Base-by-base conservation (phyloP, 352 stramenopile species). In the Pythium rhizo-oryzae region DNA sequence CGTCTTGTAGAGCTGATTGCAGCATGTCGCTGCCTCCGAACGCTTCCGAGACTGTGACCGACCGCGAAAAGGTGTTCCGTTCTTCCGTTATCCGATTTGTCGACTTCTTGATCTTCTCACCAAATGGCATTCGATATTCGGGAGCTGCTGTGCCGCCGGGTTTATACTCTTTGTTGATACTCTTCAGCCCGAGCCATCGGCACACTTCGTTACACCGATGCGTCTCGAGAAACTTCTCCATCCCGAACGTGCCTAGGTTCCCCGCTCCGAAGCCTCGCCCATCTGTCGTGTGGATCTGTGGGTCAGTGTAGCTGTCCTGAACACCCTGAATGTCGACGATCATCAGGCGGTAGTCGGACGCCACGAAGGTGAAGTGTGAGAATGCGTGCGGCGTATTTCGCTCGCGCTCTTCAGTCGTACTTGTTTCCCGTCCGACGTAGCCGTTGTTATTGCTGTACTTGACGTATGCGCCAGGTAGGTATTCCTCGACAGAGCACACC, bases 391-490 rank as follows among this genome's bases (percentile, higher is more conserved):
- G 87, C 19, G 87, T 94, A 54, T 94, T 94, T 33, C 87, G 82
- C 69, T 94, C 87, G 15, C 87, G 78, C 62, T 94, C 87, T 74
- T 93, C 87, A 0, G 83, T 94, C 37, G 84, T 85, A 49, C 79
- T 90, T 11, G 87, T 94, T 58, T 92, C 84, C 18, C 79, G 80
- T n/a, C 87, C 87, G 1, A 94, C 87, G 56, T 89, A 94, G 7
- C 87, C 87, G 51, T 84, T 92, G 77, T 94, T 94, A 72, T 94
- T 94, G 74, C 82, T 92, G 68, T 94, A 94, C 70, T 94, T 94
- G 43, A 94, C 87, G 67, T 94, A 94, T 11, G 82, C 76, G n/a
- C 87, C 87, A 0, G 82, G 83, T 25, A 94, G 21, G 66, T 90
- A 92, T 61, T 94, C 83, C 67, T 94, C 87, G 24, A 93, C 82